Evolutionary conservation across 352 stramenopile genomes (phyloP), one percentile per base, ranked within the genome.

Genomic region (Pythium graminicola): DNA sequence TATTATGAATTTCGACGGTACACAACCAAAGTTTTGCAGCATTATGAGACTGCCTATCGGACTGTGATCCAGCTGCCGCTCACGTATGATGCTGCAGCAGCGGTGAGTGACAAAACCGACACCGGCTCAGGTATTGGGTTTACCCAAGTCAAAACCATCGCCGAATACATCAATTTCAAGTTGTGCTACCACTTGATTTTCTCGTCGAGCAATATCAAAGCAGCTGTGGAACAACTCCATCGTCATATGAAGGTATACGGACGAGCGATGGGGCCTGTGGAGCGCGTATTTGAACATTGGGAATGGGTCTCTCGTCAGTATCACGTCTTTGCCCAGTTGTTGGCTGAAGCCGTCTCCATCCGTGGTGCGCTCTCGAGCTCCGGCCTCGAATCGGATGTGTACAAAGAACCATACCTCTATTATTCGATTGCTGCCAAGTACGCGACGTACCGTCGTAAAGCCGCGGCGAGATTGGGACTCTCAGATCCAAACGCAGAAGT

Each of bases 341-440:
- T 95, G 10, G 63, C 77, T 2, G 76, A 93, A 50, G 78, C 82
- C 7, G 65, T 71, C 10, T 84, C 81, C 14, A 85, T 90, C 50
- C 80, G 76, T 32, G 79, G 79, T 10, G 71, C 73, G 0, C 51
- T 89, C 17, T 48, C 72, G 4, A 68, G 48, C 46, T 64, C 70
- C 10, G 82, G 80, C 0, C 57, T 94, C 20, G 83, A 92, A 29
- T 85, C 77, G 41, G 69, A 89, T 36, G 65, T 89, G 40, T 94
- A 88, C 70, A 94, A 92, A 50, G 83, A 94, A 54, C 74, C 81
- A 48, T 91, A 94, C 64, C 62, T 94, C 57, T 94, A 94, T 64
- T 91, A 79, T 43, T 83, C 72, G 27, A 83, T 86, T 40, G 81
- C 81, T 11, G 83, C 83, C 28, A 94, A 94, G 66, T 94, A 92